A percentile compares a stretch with the other conserved stretches of the same genome.
Evolutionary conservation across 257 asterid genomes (phyloP).

Genomic region (Solanum piurae): DNA sequence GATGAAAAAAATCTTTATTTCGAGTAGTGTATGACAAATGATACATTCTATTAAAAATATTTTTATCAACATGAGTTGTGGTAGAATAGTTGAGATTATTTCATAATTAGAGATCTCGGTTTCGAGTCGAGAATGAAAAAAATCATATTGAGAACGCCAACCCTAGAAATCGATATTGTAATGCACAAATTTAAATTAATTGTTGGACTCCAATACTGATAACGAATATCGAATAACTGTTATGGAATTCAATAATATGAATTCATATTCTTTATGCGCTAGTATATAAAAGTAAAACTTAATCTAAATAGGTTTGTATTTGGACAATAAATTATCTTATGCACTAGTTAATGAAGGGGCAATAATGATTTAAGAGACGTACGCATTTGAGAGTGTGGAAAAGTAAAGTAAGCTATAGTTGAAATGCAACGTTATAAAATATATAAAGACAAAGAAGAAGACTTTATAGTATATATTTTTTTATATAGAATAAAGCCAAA

Average conservation of each 20-base stretch:
- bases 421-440: neutral
- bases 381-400: neutral
- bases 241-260: no score
- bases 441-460: neutral
- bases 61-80: neutral
- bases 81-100: neutral
- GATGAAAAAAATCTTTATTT: rapidly evolving
- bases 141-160: rapidly evolving
- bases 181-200: no score
- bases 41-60: neutral
- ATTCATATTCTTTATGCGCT: neutral
- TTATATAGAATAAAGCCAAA: neutral
- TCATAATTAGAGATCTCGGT: no score
- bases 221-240: neutral
- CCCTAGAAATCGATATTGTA: no score
- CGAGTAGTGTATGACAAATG: neutral
- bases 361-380: neutral
- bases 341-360: neutral
- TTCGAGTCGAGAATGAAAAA: neutral
- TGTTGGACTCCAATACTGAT: neutral
- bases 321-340: neutral
- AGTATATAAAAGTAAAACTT: neutral
- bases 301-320: neutral
- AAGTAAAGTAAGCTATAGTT: neutral
- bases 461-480: neutral